Evolutionary conservation across 2,329 filamentous ascomycete genomes (phyloP).

Genomic region (Aspergillus fischeri): DNA sequence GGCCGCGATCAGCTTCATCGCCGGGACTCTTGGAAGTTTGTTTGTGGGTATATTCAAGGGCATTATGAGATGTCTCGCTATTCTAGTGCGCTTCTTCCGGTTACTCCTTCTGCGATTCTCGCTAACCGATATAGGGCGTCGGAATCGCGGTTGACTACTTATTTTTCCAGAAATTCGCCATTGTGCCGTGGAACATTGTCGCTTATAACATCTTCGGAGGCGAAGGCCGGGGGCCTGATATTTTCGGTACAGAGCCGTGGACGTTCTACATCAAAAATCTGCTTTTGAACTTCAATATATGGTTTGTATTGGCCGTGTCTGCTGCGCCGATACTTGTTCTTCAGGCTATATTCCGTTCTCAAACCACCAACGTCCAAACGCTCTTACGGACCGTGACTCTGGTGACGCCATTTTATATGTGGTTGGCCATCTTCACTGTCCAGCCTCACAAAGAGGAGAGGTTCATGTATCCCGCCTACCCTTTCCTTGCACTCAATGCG

Average conservation of each 20-base stretch:
- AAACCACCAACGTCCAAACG: conserved; percentile 61
- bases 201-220: conserved; percentile 90
- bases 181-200: conserved; percentile 89
- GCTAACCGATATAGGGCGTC: conserved; percentile 49
- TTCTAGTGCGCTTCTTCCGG: conserved; percentile 57
- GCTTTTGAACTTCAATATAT: conserved; percentile 89
- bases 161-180: conserved; percentile 74
- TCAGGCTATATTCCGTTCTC: conserved; percentile 63
- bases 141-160: conserved; percentile 73
- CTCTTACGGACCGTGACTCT: conserved; percentile 74
- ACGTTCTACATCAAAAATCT: conserved; percentile 93
- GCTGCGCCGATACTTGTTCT: conserved; percentile 71
- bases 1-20: conserved; percentile 50
- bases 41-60: conserved; percentile 64
- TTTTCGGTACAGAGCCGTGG: conserved; percentile 96
- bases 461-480: conserved; percentile 98
- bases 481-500: conserved; percentile 83
- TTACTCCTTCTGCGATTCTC: neutral
- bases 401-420: conserved; percentile 84
- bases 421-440: conserved; percentile 83
- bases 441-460: conserved; percentile 97
- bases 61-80: conserved; percentile 57
- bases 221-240: conserved; percentile 72
- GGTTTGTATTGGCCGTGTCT: conserved; percentile 75
- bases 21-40: conserved; percentile 57